Conservation (phyloP, 495 filamentous ascomycete genomes). For the Xylaria sp. region DNA sequence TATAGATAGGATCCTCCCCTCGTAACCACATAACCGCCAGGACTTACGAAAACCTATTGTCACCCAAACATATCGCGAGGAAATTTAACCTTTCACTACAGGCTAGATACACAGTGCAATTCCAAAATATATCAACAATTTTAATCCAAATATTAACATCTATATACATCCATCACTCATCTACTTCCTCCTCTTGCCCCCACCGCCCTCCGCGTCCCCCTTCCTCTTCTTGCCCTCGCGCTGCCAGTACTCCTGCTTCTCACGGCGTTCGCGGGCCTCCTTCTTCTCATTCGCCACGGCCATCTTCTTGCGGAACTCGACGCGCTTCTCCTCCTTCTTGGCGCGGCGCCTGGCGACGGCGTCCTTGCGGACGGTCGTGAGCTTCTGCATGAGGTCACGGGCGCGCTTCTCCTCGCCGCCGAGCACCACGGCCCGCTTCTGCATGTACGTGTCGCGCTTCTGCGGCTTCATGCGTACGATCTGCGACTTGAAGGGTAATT, state of each 20-base stretch:
- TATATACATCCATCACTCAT: not conserved
- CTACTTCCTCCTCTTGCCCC: slow-evolving; percentile 71
- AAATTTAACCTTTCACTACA: not conserved
- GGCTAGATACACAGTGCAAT: too few species aligned
- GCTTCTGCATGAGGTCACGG: slow-evolving; percentile 89
- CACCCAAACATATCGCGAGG: not conserved
- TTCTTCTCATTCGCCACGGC: slow-evolving; percentile 82
- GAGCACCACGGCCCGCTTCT: slow-evolving; percentile 89
- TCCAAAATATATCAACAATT: not conserved
- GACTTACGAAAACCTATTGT: not conserved
- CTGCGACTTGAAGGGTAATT: slow-evolving; percentile 92
- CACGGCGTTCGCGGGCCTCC: slow-evolving; percentile 81
- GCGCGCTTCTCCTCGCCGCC: slow-evolving; percentile 83
- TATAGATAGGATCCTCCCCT: too few species aligned
- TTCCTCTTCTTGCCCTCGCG: slow-evolving; percentile 95
- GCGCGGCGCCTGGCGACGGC: slow-evolving; percentile 78
- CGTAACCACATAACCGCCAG: too few species aligned
- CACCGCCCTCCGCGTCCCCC: slow-evolving; percentile 64
- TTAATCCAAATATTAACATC: not conserved
- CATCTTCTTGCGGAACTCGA: slow-evolving; percentile 80
- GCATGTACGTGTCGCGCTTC: slow-evolving; percentile 85
- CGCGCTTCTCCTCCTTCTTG: slow-evolving; percentile 85
- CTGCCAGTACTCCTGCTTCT: slow-evolving; percentile 91
- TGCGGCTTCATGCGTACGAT: slow-evolving; percentile 80
- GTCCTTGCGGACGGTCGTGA: slow-evolving; percentile 89